Evolutionary conservation across 345 rosid genomes (phyloP).

Genomic region (Excoecaria cochinchinensis): DNA sequence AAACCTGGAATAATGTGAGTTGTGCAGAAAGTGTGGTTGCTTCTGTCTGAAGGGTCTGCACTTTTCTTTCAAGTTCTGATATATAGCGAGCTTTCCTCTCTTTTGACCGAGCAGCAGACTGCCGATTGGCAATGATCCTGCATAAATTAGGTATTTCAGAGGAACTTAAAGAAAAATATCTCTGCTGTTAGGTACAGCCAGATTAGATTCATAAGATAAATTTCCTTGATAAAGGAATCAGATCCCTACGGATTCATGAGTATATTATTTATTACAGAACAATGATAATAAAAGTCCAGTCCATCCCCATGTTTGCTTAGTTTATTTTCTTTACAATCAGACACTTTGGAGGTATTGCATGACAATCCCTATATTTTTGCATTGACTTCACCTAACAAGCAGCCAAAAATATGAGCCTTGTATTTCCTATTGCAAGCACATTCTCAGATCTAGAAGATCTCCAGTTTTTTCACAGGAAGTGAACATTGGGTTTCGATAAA

Average conservation of each 20-base stretch:
- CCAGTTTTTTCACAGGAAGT: not conserved
- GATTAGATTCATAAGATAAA: not conserved
- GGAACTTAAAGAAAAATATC: not conserved
- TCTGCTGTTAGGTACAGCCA: not conserved
- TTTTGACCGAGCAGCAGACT: slow-evolving; percentile 85
- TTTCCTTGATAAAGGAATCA: not conserved
- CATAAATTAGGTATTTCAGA: not conserved
- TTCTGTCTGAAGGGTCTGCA: slow-evolving; percentile 80
- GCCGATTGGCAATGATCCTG: slow-evolving; percentile 87
- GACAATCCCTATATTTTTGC: not conserved
- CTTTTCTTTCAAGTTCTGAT: slow-evolving; percentile 78
- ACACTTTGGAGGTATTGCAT: not conserved
- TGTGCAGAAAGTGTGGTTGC: slow-evolving; percentile 82
- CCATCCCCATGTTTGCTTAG: too few relatives aligned
- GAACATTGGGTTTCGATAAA: too few relatives aligned
- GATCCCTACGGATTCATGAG: not conserved
- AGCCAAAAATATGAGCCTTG: not conserved
- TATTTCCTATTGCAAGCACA: not conserved
- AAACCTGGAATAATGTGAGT: slow-evolving; percentile 73
- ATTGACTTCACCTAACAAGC: not conserved
- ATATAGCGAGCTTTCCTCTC: slow-evolving; percentile 77
- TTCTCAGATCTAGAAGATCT: not conserved
- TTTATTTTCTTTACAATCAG: not conserved
- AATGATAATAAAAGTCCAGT: not conserved
- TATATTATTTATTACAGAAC: not conserved